Evolutionary conservation across 331 rosid genomes (phyloP).

Genomic region (Quercus lobata): DNA sequence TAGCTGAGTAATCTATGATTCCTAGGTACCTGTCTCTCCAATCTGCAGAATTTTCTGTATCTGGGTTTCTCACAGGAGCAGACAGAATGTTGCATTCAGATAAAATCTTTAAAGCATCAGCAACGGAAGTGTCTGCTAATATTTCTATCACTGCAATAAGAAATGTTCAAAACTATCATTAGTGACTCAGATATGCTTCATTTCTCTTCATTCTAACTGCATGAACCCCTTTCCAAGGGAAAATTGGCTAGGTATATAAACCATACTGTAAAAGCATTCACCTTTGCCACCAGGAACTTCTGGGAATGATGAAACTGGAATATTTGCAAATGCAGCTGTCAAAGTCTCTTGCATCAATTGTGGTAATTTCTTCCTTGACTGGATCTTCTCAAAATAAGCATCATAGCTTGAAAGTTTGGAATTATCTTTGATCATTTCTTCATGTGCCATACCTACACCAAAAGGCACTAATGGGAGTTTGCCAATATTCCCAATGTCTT

Average conservation of each 20-base stretch:
- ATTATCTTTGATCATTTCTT: conserved; percentile 20
- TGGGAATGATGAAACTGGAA: conserved; percentile 84
- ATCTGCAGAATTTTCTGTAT: conserved; percentile 42
- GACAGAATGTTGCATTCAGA: conserved; percentile 81
- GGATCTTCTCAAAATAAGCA: conserved; percentile 59
- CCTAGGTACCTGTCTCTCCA: conserved; percentile 90
- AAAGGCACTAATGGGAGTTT: conserved; percentile 10
- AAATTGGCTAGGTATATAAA: no score
- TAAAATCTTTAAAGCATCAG: conserved; percentile 67
- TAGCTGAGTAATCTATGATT: conserved; percentile 74
- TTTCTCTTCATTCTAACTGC: conserved; percentile 1
- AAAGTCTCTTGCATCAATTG: conserved; percentile 55
- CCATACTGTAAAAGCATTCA: conserved; percentile 23
- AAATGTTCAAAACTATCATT: conserved; percentile 9
- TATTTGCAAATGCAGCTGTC: conserved; percentile 70
- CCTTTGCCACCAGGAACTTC: conserved; percentile 80
- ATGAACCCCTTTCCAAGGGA: neutral
- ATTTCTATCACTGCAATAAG: conserved; percentile 70
- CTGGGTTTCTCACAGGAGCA: conserved; percentile 72
- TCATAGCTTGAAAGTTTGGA: conserved; percentile 49
- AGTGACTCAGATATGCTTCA: neutral
- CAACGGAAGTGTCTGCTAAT: conserved; percentile 62
- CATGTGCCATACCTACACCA: conserved; percentile 52
- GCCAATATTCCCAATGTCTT: neutral
- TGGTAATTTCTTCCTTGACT: conserved; percentile 83